Percentiles rank a stretch among this genome's conserved stretches.
Evolutionary conservation across 495 filamentous ascomycete species (phyloP).

Genomic region (Xylaria grammica): DNA sequence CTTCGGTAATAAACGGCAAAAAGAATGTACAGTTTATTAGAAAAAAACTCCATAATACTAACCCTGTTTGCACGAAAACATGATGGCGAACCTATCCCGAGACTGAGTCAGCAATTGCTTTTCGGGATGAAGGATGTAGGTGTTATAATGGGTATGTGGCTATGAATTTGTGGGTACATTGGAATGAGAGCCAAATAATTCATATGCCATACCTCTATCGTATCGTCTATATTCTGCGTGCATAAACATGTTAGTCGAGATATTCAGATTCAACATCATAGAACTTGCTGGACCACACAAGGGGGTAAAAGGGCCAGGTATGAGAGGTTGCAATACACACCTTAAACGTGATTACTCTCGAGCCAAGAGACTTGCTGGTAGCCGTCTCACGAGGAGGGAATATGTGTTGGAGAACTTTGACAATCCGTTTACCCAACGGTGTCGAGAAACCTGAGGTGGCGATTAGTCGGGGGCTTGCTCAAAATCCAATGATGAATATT

Average conservation of each 20-base stretch:
- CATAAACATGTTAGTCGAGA: too few species aligned
- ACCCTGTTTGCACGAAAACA: constrained; percentile 48
- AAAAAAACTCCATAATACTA: constrained; percentile 56
- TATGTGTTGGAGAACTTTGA: constrained; percentile 91
- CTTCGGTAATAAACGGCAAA: background rate
- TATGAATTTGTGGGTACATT: too few species aligned
- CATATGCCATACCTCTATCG: constrained; percentile 73
- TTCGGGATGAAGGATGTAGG: constrained; percentile 27
- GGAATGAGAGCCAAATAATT: too few species aligned
- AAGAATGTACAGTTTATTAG: constrained; percentile 81
- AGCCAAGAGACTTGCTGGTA: constrained; percentile 68
- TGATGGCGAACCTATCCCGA: constrained; percentile 45
- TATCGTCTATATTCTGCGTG: constrained; percentile 94
- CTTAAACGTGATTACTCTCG: constrained; percentile 90
- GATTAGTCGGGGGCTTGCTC: background rate
- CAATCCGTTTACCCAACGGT: constrained; percentile 78
- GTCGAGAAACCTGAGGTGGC: constrained; percentile 69
- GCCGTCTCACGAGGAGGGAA: constrained; percentile 87
- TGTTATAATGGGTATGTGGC: too few species aligned
- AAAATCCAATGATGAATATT: background rate
- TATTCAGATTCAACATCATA: too few species aligned
- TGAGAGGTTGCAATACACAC: too few species aligned
- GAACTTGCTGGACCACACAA: too few species aligned
- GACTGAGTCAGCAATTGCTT: background rate
- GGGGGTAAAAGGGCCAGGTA: too few species aligned